Evolutionary conservation across 257 asterid genomes (phyloP).

Genomic region (Solanum etuberosum): DNA sequence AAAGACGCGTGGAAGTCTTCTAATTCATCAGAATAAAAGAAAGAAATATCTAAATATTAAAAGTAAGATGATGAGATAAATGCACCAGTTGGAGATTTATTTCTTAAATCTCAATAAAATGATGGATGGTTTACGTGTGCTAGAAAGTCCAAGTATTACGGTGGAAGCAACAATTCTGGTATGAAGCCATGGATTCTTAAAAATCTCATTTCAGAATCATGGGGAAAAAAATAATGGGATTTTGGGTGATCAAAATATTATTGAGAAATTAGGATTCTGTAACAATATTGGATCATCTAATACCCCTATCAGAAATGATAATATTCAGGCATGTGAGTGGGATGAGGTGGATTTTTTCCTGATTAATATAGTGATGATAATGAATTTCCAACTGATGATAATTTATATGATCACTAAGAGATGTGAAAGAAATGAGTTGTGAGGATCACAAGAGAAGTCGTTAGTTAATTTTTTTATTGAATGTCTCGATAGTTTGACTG

Average conservation of each 20-base stretch:
- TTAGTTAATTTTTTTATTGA: slow-evolving; percentile 47
- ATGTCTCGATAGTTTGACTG: slow-evolving; percentile 26
- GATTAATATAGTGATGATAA: slow-evolving; percentile 34
- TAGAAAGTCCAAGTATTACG: slow-evolving; percentile 50
- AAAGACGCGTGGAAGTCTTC: background rate
- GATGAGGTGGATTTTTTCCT: background rate
- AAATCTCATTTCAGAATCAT: slow-evolving; percentile 14
- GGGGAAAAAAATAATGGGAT: background rate
- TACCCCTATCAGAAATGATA: background rate
- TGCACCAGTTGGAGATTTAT: slow-evolving; percentile 25
- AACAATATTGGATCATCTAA: slow-evolving; percentile 27
- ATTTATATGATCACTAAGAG: slow-evolving; percentile 32
- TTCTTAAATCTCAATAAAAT: slow-evolving; percentile 18
- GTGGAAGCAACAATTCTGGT: too few relatives aligned
- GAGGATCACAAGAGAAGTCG: slow-evolving; percentile 35
- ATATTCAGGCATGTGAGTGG: background rate
- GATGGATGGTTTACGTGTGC: slow-evolving; percentile 62
- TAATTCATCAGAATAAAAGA: slow-evolving; percentile 19
- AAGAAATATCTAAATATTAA: slow-evolving; percentile 11
- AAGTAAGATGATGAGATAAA: slow-evolving; percentile 18
- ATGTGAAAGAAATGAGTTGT: slow-evolving; percentile 39
- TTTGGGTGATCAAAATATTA: background rate
- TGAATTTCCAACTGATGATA: slow-evolving; percentile 36
- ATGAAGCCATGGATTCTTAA: slow-evolving; percentile 29
- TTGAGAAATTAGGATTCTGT: slow-evolving; percentile 21